Evolutionary conservation across 352 stramenopile genomes (phyloP).

Genomic region (Pythium utonaiense): DNA sequence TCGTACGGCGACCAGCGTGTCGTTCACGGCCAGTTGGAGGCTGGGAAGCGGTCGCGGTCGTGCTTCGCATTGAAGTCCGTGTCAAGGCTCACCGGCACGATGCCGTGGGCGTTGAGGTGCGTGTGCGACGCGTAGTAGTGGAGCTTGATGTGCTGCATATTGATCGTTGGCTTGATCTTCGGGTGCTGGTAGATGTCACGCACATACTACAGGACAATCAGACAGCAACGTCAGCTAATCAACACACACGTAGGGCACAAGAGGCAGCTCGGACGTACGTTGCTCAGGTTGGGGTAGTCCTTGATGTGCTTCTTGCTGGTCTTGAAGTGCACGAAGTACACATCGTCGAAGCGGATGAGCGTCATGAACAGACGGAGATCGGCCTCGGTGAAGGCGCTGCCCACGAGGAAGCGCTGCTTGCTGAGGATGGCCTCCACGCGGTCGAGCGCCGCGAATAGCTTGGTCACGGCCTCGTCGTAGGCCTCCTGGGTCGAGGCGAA

Average conservation of each 20-base stretch:
- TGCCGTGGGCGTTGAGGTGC: constrained; percentile 91
- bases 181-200: constrained; percentile 92
- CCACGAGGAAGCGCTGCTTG: constrained; percentile 60
- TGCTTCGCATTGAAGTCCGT: constrained; percentile 50
- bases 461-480: constrained; percentile 80
- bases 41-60: constrained; percentile 58
- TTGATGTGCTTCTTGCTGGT: constrained; percentile 87
- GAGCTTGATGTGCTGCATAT: constrained; percentile 96
- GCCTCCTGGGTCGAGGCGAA: constrained; percentile 87
- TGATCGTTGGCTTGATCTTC: constrained; percentile 81
- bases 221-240: background rate
- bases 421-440: constrained; percentile 64
- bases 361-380: constrained; percentile 82
- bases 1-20: no score
- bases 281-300: constrained; percentile 86
- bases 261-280: constrained; percentile 34
- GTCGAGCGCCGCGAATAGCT: constrained; percentile 70
- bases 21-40: constrained; percentile 26
- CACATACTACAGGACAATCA: constrained; percentile 40
- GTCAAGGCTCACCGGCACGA: constrained; percentile 86
- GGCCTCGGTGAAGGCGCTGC: constrained; percentile 69
- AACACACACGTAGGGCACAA: no score
- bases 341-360: constrained; percentile 78
- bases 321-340: constrained; percentile 88
- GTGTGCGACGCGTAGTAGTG: constrained; percentile 96